Base-by-base conservation (phyloP, 495 filamentous ascomycete species). In the Aspergillus cavernicola region DNA sequence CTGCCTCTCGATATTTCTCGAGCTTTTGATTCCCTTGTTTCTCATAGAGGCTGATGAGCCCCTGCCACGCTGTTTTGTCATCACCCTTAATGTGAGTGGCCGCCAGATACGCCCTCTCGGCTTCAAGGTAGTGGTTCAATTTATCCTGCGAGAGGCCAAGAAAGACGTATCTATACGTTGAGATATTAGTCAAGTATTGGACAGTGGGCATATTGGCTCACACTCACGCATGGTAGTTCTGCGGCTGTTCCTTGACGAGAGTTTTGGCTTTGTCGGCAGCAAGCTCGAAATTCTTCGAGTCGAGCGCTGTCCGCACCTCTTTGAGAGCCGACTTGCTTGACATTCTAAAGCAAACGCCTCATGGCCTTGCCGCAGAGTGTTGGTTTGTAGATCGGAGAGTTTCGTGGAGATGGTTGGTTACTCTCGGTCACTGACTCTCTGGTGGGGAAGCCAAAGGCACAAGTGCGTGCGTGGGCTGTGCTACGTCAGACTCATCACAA, bases 21-120 rank as follows among this genome's bases (percentile, higher is more conserved):
- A 97, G 71, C 52, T 86, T 89, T 23, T 75, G 75, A 20, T 71
- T 64, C 4, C 80, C 82, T 61, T 90, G 87, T 53, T 80, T 85
- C 61, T 95, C 88, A 62, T 92, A 96, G 10, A 97, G 62, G 56
- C 81, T 86, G 62, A 93, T 79, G n/a, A 97, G 72, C 6, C 93
- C 93, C 70, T 93, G 87, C 92, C 90, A 97, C 56, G 88, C 87
- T 50, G 89, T 81, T 35, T 78, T 71, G 36, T 89, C 86, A 15
- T 75, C 69, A 10, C 70, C 64, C 50, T 86, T 87, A 29, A 81
- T 71, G 15, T 68, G 70, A n/a, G 88, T 83, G 4, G 93, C 92
- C 22, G 82, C 69, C n/a, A 79, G 69, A 64, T 97, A 97, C 1
- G 84, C 81, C 28, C 72, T 75, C 56, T 91, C 91, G 2, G 91